Evolutionary conservation across 1,284 basidiomycete genomes (phyloP), one percentile per base, ranked within the genome.

Genomic region (Tetrapyrgos nigripes): DNA sequence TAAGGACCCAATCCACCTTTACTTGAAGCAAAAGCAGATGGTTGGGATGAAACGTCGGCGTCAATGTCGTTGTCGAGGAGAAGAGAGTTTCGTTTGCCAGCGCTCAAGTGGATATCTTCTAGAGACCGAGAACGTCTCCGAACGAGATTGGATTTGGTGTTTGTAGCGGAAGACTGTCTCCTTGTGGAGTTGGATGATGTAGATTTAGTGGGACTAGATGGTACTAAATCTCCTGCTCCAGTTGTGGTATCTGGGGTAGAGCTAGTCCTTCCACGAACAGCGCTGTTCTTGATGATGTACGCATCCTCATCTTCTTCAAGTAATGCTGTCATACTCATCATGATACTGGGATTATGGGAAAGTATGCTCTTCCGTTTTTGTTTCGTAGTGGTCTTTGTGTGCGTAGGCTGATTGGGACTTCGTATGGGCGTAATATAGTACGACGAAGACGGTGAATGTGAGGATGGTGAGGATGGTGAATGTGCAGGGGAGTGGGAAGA

Each of bases 301-400:
- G 37, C 37, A 29, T 82, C 75, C 58, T 86, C 83, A 45, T 86
- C 84, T 59, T 84, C 83, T 63, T 86, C 85, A 19, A 86, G 70
- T 1, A 86, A 65, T 14, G 80, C 79, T n/a, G 80, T 68, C 84
- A 86, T 86, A 53, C 77, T 82, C 63, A 78, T 73, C 74, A 84
- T 81, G 46, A 81, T 77, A 55, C 78, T 78, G 1, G 79, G 71
- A 19, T 74, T 74, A 23, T 65, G 61, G 27, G 72, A 55, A 14
- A 44, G 28, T 28, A 53, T 58, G 29, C 53, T 50, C 33, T 58
- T 59, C n/a, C 49, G n/a, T 60, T 63, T 68, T 65, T 55, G 59
- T 28, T 33, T 52, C 17, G 57, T 35, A 10, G 21, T 33, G 19
- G 46, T 19, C 29, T 44, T 44, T 44, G 51, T 23, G 45, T 21